Evolutionary conservation across 2,329 filamentous ascomycete genomes (phyloP).

Genomic region (Gaeumannomyces tritici): DNA sequence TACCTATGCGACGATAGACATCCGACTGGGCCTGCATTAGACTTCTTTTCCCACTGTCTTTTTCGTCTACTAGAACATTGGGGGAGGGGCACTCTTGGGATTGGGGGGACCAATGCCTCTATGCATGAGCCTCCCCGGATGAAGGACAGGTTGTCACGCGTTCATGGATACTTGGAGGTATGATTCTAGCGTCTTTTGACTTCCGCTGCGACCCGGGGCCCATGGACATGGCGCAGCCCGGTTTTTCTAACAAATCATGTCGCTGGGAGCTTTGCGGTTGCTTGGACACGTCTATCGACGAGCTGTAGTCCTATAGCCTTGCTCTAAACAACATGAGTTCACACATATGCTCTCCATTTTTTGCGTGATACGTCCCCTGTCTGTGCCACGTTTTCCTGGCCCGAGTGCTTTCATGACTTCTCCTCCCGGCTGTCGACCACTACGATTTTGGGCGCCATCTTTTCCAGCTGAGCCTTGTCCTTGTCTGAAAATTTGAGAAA

Average conservation of each 20-base stretch:
- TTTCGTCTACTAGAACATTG: conserved; percentile 1
- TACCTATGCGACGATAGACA: conserved; percentile 24
- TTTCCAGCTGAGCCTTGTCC: conserved; percentile 59
- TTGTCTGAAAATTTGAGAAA: conserved; percentile 63
- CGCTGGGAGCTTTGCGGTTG: neutral
- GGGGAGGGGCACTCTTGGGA: neutral
- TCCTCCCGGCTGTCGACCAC: conserved; percentile 41
- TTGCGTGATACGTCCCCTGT: neutral
- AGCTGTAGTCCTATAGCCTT: neutral
- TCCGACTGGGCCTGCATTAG: conserved; percentile 19
- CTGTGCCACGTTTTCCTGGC: neutral
- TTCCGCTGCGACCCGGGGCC: neutral
- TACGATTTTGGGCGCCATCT: conserved; percentile 51
- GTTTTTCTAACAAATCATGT: neutral
- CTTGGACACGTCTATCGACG: neutral
- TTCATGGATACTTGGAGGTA: neutral
- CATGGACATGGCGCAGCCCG: neutral
- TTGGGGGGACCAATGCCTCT: neutral
- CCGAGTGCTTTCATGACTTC: neutral
- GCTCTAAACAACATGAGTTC: neutral
- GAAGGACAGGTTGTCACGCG: neutral
- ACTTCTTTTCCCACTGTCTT: conserved; percentile 11
- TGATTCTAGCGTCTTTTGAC: neutral
- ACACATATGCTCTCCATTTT: neutral
- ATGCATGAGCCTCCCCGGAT: neutral